phyloP scores from a whole-genome alignment of 2,329 filamentous ascomycete species.

The Cercospora nicotianae region DNA sequence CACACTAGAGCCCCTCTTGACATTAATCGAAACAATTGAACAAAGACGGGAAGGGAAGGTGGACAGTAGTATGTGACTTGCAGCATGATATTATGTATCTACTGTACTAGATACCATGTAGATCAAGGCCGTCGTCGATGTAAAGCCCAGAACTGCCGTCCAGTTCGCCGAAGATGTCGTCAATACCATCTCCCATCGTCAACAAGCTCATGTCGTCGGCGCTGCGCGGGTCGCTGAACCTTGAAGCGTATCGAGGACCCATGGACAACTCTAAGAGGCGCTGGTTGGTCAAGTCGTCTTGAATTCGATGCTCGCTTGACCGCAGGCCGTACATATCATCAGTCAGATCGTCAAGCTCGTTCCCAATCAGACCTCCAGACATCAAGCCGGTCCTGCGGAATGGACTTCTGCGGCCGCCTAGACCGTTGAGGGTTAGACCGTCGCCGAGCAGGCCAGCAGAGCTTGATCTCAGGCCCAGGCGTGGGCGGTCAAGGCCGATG shows the following conservation, averaged over 20 bases:
- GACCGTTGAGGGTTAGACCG: neutral
- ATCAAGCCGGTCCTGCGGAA: neutral
- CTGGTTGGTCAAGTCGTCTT: conserved; percentile 3
- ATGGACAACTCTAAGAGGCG: conserved; percentile 14
- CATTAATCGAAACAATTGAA: neutral
- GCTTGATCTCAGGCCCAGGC: neutral
- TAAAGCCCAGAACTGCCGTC: neutral
- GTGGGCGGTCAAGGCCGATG: neutral
- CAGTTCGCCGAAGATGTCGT: neutral
- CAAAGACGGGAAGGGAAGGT: neutral
- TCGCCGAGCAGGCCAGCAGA: conserved; percentile 7
- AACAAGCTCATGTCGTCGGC: conserved; percentile 3
- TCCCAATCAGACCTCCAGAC: neutral
- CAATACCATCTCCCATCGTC: neutral
- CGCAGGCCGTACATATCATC: neutral
- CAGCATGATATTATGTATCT: neutral
- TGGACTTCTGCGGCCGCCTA: neutral
- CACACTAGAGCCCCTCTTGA: too few relatives aligned
- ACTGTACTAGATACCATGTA: neutral
- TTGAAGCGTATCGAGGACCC: conserved; percentile 16
- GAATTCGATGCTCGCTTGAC: conserved; percentile 1
- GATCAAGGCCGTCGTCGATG: neutral
- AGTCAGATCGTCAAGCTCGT: neutral
- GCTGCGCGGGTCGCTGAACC: conserved; percentile 2
- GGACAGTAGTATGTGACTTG: neutral